phyloP scores from a whole-genome alignment of 176 grass and related monocot species.

The Rhynchospora breviuscula region DNA sequence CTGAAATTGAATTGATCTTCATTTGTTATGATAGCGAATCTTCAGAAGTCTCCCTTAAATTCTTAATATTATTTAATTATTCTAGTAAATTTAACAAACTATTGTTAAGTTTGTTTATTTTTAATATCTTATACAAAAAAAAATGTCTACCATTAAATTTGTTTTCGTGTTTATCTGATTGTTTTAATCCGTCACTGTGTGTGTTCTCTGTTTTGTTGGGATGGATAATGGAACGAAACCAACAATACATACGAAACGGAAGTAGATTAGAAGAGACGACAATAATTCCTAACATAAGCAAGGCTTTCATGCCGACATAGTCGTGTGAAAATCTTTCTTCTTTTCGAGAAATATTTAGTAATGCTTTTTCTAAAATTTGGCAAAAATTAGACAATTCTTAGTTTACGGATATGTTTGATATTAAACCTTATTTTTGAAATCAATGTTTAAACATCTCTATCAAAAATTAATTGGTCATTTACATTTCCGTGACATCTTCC shows the following conservation, averaged over 20 bases:
- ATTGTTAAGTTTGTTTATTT: too few relatives aligned
- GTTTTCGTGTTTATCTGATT: too few relatives aligned
- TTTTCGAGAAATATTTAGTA: background rate
- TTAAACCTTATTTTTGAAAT: background rate
- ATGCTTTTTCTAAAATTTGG: background rate
- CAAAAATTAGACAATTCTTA: background rate
- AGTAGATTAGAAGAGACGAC: background rate
- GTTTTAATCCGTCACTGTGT: too few relatives aligned
- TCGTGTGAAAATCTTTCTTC: background rate
- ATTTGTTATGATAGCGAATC: too few relatives aligned
- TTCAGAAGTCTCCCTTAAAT: too few relatives aligned
- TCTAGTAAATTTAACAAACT: too few relatives aligned
- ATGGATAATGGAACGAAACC: too few relatives aligned
- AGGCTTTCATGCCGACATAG: background rate
- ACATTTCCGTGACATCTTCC: background rate
- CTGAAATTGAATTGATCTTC: too few relatives aligned
- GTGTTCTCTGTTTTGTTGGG: too few relatives aligned
- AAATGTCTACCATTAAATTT: too few relatives aligned
- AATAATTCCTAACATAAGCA: background rate
- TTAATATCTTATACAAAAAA: too few relatives aligned
- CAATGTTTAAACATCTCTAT: constrained; percentile 2
- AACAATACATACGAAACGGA: background rate
- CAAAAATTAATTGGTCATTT: constrained; percentile 10
- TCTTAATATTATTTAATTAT: too few relatives aligned
- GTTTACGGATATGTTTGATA: background rate